phyloP scores from a whole-genome alignment of 768 basidiomycete species.

The Tephrocybe sp. region DNA sequence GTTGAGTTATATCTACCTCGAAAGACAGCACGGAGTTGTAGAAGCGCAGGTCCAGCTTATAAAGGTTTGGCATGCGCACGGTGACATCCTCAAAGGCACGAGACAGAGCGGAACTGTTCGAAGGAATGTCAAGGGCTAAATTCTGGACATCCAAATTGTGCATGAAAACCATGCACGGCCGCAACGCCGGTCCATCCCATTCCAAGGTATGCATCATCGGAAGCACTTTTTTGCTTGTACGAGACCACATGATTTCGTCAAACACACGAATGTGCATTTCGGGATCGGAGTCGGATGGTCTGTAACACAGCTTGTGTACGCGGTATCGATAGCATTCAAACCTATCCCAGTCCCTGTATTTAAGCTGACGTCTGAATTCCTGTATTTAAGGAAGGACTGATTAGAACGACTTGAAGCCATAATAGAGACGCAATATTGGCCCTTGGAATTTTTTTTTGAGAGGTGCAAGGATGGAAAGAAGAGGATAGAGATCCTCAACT shows the following conservation, averaged over 20 bases:
- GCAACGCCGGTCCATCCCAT: conserved; percentile 38
- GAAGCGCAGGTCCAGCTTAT: conserved; percentile 45
- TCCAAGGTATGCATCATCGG: conserved; percentile 51
- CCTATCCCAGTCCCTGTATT: conserved; percentile 50
- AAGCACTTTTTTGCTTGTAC: conserved; percentile 48
- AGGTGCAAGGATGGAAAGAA: conserved; percentile 51
- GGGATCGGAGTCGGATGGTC: conserved; percentile 13
- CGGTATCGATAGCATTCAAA: conserved; percentile 52
- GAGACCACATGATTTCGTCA: conserved; percentile 56
- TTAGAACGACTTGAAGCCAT: background rate
- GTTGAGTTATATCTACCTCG: conserved; percentile 22
- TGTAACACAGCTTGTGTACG: conserved; percentile 36
- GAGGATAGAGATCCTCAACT: conserved; percentile 38
- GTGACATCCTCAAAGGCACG: conserved; percentile 35
- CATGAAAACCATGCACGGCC: conserved; percentile 51
- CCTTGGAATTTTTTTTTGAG: too few relatives aligned
- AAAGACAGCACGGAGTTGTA: conserved; percentile 35
- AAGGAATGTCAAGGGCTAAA: conserved; percentile 26
- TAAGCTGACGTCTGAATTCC: conserved; percentile 39
- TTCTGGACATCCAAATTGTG: conserved; percentile 45
- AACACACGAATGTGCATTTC: conserved; percentile 31
- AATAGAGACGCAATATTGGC: conserved; percentile 21
- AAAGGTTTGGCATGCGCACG: conserved; percentile 50
- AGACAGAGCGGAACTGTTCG: conserved; percentile 4
- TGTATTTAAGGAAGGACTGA: conserved; percentile 14